Evolutionary conservation across 2,329 filamentous ascomycete species (phyloP).

Genomic region (Helotiales sp.): DNA sequence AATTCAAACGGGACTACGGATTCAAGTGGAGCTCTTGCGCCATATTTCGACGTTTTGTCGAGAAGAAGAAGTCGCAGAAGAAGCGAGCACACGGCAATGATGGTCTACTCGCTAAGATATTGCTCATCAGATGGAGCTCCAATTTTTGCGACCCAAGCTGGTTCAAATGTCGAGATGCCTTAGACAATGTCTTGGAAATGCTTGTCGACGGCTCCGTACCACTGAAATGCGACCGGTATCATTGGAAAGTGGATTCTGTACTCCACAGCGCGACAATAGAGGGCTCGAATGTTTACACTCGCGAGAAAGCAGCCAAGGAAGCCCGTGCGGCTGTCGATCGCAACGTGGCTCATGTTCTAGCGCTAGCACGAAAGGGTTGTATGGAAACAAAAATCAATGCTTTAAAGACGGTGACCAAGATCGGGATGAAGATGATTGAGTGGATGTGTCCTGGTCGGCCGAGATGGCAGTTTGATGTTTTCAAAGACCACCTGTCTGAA

Average conservation of each 20-base stretch:
- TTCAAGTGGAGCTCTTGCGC: not conserved
- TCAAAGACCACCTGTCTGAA: conserved; percentile 23
- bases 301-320: not conserved
- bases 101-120: not conserved
- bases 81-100: not conserved
- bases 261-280: not conserved
- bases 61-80: not conserved
- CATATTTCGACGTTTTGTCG: not conserved
- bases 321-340: not conserved
- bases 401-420: conserved; percentile 18
- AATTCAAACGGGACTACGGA: not conserved
- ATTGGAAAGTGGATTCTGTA: not conserved
- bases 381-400: conserved; percentile 22
- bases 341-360: conserved; percentile 10
- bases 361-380: conserved; percentile 6
- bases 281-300: not conserved
- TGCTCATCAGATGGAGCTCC: not conserved
- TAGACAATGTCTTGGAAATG: not conserved
- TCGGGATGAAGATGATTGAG: conserved; percentile 17
- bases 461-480: conserved; percentile 12
- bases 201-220: conserved; percentile 3
- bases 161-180: not conserved
- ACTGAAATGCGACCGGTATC: not conserved
- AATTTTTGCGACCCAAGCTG: not conserved
- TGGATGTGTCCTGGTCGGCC: conserved; percentile 12